These are phyloP conservation scores for Pyricularia sp. DNA, from an alignment of 2,329 filamentous ascomycete genomes.

Conservation along the genomic window DNA sequence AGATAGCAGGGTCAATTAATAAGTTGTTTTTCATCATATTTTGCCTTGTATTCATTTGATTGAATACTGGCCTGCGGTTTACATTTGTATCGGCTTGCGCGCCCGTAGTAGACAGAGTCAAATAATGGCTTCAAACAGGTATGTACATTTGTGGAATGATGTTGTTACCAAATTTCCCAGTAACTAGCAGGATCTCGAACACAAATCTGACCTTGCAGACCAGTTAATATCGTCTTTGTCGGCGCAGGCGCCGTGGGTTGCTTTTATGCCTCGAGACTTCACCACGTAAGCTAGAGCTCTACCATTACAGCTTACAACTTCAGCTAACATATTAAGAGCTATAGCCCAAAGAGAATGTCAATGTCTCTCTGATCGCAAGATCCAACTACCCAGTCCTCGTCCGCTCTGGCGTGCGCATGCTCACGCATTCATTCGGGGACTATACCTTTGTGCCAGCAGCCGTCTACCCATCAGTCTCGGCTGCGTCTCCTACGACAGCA, in stretches of 20 bases:
- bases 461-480: conserved; percentile 47
- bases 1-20: not conserved
- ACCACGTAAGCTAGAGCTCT: conserved; percentile 30
- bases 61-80: not conserved
- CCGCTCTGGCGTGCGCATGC: conserved; percentile 46
- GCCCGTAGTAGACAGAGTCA: no score
- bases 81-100: not conserved
- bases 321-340: not conserved
- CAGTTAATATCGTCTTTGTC: conserved; percentile 50
- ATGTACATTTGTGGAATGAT: not conserved
- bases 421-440: conserved; percentile 53
- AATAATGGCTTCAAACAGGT: not conserved
- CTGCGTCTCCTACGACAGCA: conserved; percentile 26
- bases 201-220: conserved; percentile 15
- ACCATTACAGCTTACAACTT: not conserved
- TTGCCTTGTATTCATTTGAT: not conserved
- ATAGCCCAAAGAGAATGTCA: conserved; percentile 35
- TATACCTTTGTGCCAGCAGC: conserved; percentile 49
- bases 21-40: not conserved
- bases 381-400: conserved; percentile 58
- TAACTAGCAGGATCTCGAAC: not conserved
- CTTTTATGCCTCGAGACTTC: conserved; percentile 58
- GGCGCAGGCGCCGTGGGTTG: conserved; percentile 60
- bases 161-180: not conserved
- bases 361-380: conserved; percentile 58